Evolutionary conservation across 768 basidiomycete species (phyloP), one percentile per base, ranked within the genome.

Genomic region (Pholiota conissans): DNA sequence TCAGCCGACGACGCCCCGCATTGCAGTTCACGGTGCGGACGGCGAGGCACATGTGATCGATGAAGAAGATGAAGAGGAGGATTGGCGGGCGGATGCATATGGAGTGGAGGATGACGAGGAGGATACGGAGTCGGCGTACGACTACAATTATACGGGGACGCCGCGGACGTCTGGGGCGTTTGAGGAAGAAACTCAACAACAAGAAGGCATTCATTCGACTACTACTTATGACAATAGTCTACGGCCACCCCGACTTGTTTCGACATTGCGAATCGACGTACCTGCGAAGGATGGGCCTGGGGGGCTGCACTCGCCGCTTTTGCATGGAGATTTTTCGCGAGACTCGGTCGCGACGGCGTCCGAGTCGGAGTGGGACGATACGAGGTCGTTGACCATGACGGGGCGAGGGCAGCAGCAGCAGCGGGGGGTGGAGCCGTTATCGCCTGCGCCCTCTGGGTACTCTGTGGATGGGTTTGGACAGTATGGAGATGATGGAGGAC

Each of bases 241-340:
- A 3, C 42, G 42, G 20, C 49, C 26, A 11, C 55, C 35, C 18
- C 49, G 51, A 14, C 54, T 54, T 24, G 42, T 57, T 28, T 48
- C 56, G 34, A 62, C 57, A 16, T 55, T 62, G 46, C 57, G 37
- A 22, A 54, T 59, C 34, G 53, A 60, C 48, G 35, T 49, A 29
- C 39, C 39, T 13, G 27, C 48, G n/a, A 49, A 35, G 20, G 14
- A 37, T 29, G 30, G 45, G 6, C 22, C 30, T 27, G 24, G 13
- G 16, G 27, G 53, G n/a, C 74, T 67, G 18, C 55, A 64, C 10
- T 82, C 79, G 0, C 81, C 80, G 1, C 69, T 82, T 49, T 67
- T 82, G n/a, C 81, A 82, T 60, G 74, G 78, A 56, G 75, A 69
- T 47, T 82, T 82, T 63, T 68, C 74, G 13, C 72, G 77, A 18